A percentile compares a stretch with the other conserved stretches of the same genome.
Conservation (phyloP, 441 rosid species). For the Populus trichocarpa region DNA sequence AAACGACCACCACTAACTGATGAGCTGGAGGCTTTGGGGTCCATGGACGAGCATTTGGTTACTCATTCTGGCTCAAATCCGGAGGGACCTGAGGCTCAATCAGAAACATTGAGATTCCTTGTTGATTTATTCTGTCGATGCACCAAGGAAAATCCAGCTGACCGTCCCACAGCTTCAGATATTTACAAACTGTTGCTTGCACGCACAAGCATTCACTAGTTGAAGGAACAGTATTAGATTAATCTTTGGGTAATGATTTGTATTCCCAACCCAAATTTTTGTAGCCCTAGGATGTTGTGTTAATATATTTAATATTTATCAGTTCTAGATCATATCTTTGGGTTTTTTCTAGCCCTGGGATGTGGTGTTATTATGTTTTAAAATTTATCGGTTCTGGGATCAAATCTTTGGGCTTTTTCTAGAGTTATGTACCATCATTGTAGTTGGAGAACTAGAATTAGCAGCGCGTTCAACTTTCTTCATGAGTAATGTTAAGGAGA, state of each 20-base stretch:
- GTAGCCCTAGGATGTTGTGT: conserved; percentile 28
- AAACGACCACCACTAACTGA: conserved; percentile 61
- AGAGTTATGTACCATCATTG: conserved; percentile 11
- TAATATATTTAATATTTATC: conserved; percentile 7
- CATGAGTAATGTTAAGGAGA: neutral
- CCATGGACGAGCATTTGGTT: conserved; percentile 29
- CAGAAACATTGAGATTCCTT: conserved; percentile 54
- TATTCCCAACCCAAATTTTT: conserved; percentile 23
- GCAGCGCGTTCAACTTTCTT: neutral
- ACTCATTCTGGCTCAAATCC: conserved; percentile 26
- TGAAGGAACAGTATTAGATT: conserved; percentile 16
- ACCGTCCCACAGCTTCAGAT: conserved; percentile 62
- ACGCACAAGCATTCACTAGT: conserved; percentile 20
- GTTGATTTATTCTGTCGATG: conserved; percentile 59
- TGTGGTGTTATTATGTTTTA: neutral
- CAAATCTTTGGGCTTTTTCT: neutral
- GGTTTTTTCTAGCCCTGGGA: neutral
- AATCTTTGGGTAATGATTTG: conserved; percentile 4
- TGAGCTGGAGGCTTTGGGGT: conserved; percentile 48
- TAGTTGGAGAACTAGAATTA: conserved; percentile 13
- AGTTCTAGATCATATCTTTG: conserved; percentile 16
- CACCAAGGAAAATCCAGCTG: conserved; percentile 63
- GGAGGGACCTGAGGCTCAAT: conserved; percentile 42
- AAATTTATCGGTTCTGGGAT: neutral
- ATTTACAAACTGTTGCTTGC: conserved; percentile 47